These are phyloP conservation scores for Leptomonas pyrrhocoris DNA, from an alignment of 208 protist genomes.

Conservation along the genomic window DNA sequence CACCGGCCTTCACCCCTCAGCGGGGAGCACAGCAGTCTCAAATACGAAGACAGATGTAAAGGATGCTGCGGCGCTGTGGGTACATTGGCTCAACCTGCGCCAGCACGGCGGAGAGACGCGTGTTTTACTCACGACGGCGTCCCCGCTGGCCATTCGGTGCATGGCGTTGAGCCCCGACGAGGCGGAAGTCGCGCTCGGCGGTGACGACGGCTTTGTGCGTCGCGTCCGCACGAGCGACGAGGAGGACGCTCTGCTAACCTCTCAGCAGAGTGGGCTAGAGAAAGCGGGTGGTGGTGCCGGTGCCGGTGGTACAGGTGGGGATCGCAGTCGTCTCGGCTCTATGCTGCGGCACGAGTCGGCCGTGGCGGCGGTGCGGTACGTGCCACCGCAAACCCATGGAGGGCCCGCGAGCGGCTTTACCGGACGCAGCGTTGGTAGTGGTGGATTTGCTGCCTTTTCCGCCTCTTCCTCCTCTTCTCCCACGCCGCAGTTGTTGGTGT, in stretches of 20 bases:
- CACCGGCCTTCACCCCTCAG: not conserved
- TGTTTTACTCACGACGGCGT: constrained; percentile 38
- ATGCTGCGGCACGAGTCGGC: constrained; percentile 36
- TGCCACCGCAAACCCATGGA: constrained; percentile 32
- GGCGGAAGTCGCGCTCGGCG: constrained; percentile 56
- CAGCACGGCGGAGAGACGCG: constrained; percentile 64
- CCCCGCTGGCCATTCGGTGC: constrained; percentile 49
- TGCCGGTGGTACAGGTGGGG: not conserved
- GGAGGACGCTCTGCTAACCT: constrained; percentile 27
- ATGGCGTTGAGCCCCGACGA: constrained; percentile 57
- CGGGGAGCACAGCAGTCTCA: not conserved
- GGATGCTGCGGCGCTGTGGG: constrained; percentile 37
- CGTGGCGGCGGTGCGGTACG: constrained; percentile 69
- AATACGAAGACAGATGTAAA: not conserved
- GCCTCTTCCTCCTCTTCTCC: not conserved
- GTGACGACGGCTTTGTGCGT: constrained; percentile 60
- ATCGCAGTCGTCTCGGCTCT: constrained; percentile 15
- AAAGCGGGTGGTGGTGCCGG: constrained; percentile 26
- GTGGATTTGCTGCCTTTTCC: not conserved
- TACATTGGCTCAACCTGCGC: constrained; percentile 66
- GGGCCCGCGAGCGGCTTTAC: not conserved
- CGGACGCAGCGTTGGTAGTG: not conserved
- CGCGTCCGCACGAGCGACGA: constrained; percentile 34
- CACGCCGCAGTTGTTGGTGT: constrained; percentile 58
- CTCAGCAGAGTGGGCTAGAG: constrained; percentile 24